These are phyloP conservation scores for Oryza glumipatula DNA, from an alignment of 176 grass and related monocot species.

Conservation along the genomic window DNA sequence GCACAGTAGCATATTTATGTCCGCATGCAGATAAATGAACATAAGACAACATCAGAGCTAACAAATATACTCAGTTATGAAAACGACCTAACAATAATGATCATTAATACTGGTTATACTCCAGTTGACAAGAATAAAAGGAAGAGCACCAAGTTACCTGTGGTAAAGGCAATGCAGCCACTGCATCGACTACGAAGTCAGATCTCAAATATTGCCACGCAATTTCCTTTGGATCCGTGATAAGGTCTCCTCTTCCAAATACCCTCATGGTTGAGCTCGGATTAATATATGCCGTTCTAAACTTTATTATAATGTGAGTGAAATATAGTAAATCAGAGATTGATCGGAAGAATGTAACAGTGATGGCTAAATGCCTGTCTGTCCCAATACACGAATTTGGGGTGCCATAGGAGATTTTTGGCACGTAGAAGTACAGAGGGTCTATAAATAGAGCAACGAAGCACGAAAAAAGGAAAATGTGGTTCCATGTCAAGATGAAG, in stretches of 20 bases:
- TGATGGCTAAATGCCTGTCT: slow-evolving; percentile 57
- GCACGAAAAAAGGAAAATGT: slow-evolving; percentile 72
- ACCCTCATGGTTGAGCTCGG: slow-evolving; percentile 65
- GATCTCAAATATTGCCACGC: slow-evolving; percentile 83
- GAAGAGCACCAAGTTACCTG: slow-evolving; percentile 64
- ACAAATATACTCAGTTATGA: background rate
- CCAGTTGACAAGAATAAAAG: background rate
- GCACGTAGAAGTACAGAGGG: slow-evolving; percentile 94
- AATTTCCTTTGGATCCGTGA: slow-evolving; percentile 82
- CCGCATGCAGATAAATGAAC: background rate
- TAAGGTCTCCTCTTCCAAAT: slow-evolving; percentile 88
- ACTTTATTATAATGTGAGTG: slow-evolving; percentile 83
- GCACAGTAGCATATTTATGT: background rate
- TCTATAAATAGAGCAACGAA: slow-evolving; percentile 86
- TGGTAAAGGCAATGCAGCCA: slow-evolving; percentile 87
- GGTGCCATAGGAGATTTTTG: slow-evolving; percentile 42
- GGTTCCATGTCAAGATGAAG: slow-evolving; percentile 84
- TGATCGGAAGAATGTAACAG: slow-evolving; percentile 72
- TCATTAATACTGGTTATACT: background rate
- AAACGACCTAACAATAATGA: slow-evolving; percentile 2
- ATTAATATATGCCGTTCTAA: slow-evolving; percentile 85
- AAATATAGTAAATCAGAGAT: slow-evolving; percentile 80
- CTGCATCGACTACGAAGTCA: slow-evolving; percentile 74
- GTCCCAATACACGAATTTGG: slow-evolving; percentile 56
- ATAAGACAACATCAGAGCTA: slow-evolving; percentile 10